These are phyloP conservation scores for Diplodia scrobiculata DNA, from an alignment of 2,329 filamentous ascomycete species.

Conservation along the genomic window DNA sequence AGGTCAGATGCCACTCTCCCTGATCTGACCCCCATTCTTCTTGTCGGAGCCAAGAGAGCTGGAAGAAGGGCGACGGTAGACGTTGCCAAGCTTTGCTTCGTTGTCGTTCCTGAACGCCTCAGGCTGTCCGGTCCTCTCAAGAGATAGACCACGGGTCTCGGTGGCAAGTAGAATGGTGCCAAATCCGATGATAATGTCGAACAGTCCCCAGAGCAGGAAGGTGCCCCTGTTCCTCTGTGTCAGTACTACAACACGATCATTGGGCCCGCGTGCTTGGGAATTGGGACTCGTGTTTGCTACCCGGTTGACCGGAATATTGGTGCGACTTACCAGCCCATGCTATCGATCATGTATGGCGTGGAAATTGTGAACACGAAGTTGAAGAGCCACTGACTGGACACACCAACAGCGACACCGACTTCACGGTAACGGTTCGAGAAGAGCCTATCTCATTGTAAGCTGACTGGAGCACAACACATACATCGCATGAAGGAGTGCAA, in stretches of 20 bases:
- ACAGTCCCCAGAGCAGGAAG: slow-evolving; percentile 53
- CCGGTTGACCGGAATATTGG: not conserved
- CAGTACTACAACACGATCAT: not conserved
- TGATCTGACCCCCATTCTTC: not conserved
- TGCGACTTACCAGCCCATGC: slow-evolving; percentile 48
- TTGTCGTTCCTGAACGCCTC: slow-evolving; percentile 6
- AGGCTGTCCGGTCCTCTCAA: slow-evolving; percentile 42
- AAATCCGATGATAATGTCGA: slow-evolving; percentile 49
- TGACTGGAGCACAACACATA: not conserved
- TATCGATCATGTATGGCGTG: slow-evolving; percentile 55
- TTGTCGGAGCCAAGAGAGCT: slow-evolving; percentile 1
- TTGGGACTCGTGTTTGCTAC: not conserved
- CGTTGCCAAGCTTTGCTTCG: not conserved
- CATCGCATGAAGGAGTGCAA: not conserved
- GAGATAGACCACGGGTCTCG: slow-evolving; percentile 43
- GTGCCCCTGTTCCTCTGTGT: slow-evolving; percentile 23
- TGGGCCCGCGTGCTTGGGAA: not conserved
- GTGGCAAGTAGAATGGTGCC: slow-evolving; percentile 45
- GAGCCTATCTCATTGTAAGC: slow-evolving; percentile 39
- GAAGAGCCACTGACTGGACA: slow-evolving; percentile 55
- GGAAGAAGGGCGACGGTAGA: not conserved
- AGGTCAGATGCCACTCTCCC: not conserved
- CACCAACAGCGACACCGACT: slow-evolving; percentile 54
- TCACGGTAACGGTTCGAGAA: slow-evolving; percentile 57
- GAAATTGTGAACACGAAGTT: slow-evolving; percentile 55